These are phyloP conservation scores for Cercophora sp. DNA, from an alignment of 495 filamentous ascomycete species.

Conservation along the genomic window DNA sequence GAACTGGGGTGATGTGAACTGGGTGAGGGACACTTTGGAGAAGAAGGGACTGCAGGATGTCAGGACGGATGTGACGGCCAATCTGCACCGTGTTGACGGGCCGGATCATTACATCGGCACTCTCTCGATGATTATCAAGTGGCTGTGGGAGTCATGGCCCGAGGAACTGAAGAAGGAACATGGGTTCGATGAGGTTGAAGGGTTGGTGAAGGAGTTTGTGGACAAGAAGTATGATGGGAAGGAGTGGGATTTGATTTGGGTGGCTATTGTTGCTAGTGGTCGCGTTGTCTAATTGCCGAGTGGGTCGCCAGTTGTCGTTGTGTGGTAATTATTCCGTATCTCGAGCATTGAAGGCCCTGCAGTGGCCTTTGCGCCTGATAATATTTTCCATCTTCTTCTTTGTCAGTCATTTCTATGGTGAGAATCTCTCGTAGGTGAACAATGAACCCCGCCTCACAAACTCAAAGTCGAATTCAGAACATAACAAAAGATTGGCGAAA, in stretches of 20 bases:
- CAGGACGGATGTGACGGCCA: conserved; percentile 26
- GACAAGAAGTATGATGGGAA: conserved; percentile 32
- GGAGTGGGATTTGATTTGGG: conserved; percentile 37
- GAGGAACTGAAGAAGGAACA: conserved; percentile 34
- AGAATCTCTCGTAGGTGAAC: no score
- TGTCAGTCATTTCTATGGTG: no score
- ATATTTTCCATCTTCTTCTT: no score
- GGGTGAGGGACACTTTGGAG: conserved; percentile 30
- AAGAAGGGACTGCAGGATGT: conserved; percentile 31
- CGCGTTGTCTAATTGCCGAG: conserved; percentile 22
- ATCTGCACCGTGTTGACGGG: conserved; percentile 24
- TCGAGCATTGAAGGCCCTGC: no score
- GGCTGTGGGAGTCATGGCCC: conserved; percentile 35
- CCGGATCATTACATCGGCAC: conserved; percentile 27
- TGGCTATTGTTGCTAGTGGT: conserved; percentile 29
- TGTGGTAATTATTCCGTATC: no score
- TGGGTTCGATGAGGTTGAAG: conserved; percentile 29
- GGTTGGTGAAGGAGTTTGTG: conserved; percentile 29
- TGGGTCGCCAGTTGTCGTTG: no score
- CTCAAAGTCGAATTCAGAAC: no score
- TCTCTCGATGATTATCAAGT: conserved; percentile 36
- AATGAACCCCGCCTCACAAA: no score
- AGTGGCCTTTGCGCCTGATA: no score
- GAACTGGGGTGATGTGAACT: conserved; percentile 34
- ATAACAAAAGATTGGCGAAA: no score